Conservation (phyloP, 2,329 filamentous ascomycete species). For the Apiospora kogelbergensis region DNA sequence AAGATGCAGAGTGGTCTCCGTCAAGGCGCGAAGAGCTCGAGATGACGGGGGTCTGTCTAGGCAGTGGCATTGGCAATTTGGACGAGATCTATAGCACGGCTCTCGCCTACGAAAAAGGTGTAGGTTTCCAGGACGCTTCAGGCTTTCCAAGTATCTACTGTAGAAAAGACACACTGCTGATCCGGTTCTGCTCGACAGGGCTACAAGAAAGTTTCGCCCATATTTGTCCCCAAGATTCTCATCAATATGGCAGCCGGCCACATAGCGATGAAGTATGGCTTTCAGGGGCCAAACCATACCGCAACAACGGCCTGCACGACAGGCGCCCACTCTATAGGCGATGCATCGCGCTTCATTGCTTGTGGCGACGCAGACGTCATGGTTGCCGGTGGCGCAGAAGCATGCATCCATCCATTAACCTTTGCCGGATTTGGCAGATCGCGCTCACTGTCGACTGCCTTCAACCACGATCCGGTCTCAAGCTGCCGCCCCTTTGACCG, state of each 20-base stretch:
- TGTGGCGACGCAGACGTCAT: conserved; percentile 91
- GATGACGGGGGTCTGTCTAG: conserved; percentile 84
- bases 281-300: conserved; percentile 89
- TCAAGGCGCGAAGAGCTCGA: conserved; percentile 62
- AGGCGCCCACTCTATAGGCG: conserved; percentile 89
- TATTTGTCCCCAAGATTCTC: conserved; percentile 89
- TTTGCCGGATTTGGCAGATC: conserved; percentile 90
- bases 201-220: conserved; percentile 87
- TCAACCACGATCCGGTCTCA: conserved; percentile 68
- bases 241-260: conserved; percentile 96
- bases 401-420: conserved; percentile 91
- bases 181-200: conserved; percentile 54
- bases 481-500: conserved; percentile 88
- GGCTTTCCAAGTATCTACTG: background rate
- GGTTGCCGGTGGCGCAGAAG: conserved; percentile 92
- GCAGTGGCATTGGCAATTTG: conserved; percentile 93
- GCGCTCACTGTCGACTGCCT: conserved; percentile 79
- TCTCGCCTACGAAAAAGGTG: conserved; percentile 70
- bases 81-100: conserved; percentile 88
- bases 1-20: conserved; percentile 77
- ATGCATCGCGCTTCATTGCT: conserved; percentile 90
- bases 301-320: conserved; percentile 96
- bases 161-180: conserved; percentile 15
- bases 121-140: conserved; percentile 40
- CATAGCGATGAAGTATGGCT: conserved; percentile 87